A percentile compares a stretch with the other conserved stretches of the same genome.
These are phyloP conservation scores for Candida maesae DNA, from an alignment of 805 yeast species.

Conservation along the genomic window DNA sequence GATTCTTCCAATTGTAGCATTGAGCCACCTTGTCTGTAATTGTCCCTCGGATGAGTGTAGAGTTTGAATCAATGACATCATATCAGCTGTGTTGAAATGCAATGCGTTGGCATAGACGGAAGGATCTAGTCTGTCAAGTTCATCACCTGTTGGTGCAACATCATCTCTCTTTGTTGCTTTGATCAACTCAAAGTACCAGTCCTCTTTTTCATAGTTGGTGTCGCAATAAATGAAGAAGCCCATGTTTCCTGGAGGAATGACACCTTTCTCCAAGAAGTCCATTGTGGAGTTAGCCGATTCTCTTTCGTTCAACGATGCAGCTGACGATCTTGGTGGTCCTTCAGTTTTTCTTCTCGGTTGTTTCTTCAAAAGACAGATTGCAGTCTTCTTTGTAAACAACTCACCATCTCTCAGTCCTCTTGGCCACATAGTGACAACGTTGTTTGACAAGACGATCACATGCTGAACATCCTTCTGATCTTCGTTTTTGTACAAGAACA, in stretches of 20 bases:
- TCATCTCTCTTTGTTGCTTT: slow-evolving; percentile 58
- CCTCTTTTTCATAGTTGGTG: slow-evolving; percentile 80
- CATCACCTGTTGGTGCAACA: slow-evolving; percentile 17
- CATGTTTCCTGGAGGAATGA: slow-evolving; percentile 29
- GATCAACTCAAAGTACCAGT: slow-evolving; percentile 86
- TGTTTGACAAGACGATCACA: slow-evolving; percentile 71
- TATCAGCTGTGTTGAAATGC: slow-evolving; percentile 66
- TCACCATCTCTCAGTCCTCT: slow-evolving; percentile 68
- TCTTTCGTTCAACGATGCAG: slow-evolving; percentile 20
- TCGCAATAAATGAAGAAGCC: slow-evolving; percentile 69
- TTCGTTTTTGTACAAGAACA: slow-evolving; percentile 79
- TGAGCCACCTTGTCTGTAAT: slow-evolving; percentile 82
- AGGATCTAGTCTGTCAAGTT: slow-evolving; percentile 47
- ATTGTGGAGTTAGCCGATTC: slow-evolving; percentile 17
- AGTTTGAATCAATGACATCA: slow-evolving; percentile 69
- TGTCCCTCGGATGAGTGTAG: slow-evolving; percentile 82
- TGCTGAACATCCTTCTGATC: slow-evolving; percentile 62
- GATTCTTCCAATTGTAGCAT: slow-evolving; percentile 80
- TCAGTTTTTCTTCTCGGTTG: slow-evolving; percentile 30
- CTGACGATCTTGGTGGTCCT: slow-evolving; percentile 32
- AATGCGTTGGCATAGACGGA: slow-evolving; percentile 64
- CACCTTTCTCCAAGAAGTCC: slow-evolving; percentile 23
- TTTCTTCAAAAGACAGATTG: slow-evolving; percentile 66
- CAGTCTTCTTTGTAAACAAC: slow-evolving; percentile 73
- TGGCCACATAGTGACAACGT: slow-evolving; percentile 84